These are phyloP conservation scores for Auriculariales sp. DNA, from an alignment of 768 basidiomycete genomes.

Conservation along the genomic window DNA sequence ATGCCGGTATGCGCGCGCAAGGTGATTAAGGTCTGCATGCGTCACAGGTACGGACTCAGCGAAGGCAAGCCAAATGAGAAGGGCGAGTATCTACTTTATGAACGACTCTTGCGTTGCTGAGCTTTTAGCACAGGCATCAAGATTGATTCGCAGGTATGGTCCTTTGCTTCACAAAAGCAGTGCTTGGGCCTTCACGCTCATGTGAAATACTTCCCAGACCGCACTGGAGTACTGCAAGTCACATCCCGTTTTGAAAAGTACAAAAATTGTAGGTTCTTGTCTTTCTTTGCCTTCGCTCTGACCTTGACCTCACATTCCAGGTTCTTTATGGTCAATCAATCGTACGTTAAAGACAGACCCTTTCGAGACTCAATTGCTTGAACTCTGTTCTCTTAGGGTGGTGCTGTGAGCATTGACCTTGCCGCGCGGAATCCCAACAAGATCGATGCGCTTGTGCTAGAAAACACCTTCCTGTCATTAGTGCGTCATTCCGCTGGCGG, in stretches of 20 bases:
- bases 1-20: background rate
- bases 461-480: constrained; percentile 87
- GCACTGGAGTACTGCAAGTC: constrained; percentile 55
- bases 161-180: background rate
- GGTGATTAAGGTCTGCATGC: background rate
- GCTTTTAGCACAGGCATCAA: constrained; percentile 39
- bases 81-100: constrained; percentile 27
- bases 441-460: constrained; percentile 71
- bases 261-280: constrained; percentile 51
- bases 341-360: background rate
- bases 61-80: constrained; percentile 79
- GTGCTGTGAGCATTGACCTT: constrained; percentile 83
- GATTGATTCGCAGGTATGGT: constrained; percentile 69
- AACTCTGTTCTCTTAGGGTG: constrained; percentile 54
- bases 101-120: background rate
- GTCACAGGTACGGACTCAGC: constrained; percentile 66
- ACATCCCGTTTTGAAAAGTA: constrained; percentile 48
- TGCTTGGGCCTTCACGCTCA: too few species aligned
- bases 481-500: constrained; percentile 4
- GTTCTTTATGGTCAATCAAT: constrained; percentile 77
- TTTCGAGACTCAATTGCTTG: too few species aligned
- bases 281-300: background rate
- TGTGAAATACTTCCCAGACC: constrained; percentile 13
- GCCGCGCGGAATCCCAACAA: constrained; percentile 61
- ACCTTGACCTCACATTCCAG: constrained; percentile 17